Evolutionary conservation across 1,139 yeast species (phyloP).

Genomic region (Yamadazyma atmosphaerica): DNA sequence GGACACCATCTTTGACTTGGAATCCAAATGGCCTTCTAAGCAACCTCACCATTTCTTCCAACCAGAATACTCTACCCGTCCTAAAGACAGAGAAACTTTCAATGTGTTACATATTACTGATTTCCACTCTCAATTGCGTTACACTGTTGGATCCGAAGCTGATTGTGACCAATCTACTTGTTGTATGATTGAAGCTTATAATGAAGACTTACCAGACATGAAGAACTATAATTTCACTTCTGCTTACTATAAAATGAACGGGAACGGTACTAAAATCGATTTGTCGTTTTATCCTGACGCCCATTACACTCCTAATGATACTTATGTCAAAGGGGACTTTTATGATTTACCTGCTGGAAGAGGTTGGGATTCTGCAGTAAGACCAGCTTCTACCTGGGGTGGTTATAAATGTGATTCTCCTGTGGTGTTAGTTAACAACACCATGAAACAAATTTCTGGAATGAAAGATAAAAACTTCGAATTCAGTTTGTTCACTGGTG

Average conservation of each 20-base stretch:
- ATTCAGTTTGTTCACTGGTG: slow-evolving; percentile 70
- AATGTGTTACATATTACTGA: slow-evolving; percentile 69
- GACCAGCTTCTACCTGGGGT: slow-evolving; percentile 64
- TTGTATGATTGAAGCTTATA: slow-evolving; percentile 45
- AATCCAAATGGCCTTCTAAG: slow-evolving; percentile 35
- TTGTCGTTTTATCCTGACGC: slow-evolving; percentile 34
- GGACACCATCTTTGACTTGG: slow-evolving; percentile 24
- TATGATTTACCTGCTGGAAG: slow-evolving; percentile 36
- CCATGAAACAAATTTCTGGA: slow-evolving; percentile 47
- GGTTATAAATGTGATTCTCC: slow-evolving; percentile 67
- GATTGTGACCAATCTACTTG: slow-evolving; percentile 56
- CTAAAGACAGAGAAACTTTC: slow-evolving; percentile 30
- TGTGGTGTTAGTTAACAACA: slow-evolving; percentile 54
- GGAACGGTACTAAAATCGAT: slow-evolving; percentile 18
- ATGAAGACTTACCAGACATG: slow-evolving; percentile 25
- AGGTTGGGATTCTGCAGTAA: slow-evolving; percentile 41
- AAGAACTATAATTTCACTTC: slow-evolving; percentile 34
- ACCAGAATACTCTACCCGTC: slow-evolving; percentile 23
- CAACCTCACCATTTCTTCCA: slow-evolving; percentile 22
- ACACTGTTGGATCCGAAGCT: slow-evolving; percentile 58
- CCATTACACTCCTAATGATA: slow-evolving; percentile 34
- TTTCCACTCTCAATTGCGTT: slow-evolving; percentile 61
- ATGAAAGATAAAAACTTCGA: slow-evolving; percentile 40
- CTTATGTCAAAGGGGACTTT: slow-evolving; percentile 40
- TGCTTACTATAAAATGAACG: slow-evolving; percentile 20